A percentile compares a stretch with the other conserved stretches of the same genome.
Evolutionary conservation across 2,329 filamentous ascomycete species (phyloP).

Genomic region (Fusarium nanum): DNA sequence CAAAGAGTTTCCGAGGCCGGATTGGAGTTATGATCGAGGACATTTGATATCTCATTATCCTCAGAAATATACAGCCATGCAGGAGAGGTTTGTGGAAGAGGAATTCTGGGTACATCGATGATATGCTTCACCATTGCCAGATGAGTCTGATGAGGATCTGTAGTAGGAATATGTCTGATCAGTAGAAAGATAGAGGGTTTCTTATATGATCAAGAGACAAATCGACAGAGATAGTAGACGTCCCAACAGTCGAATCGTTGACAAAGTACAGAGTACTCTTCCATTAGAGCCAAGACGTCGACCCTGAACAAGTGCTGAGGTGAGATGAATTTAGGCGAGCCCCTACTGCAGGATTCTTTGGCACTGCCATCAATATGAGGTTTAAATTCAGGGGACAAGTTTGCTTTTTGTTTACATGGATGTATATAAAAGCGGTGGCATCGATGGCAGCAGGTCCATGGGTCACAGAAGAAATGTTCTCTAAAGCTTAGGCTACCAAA

Average conservation of each 20-base stretch:
- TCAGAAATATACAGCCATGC: not conserved
- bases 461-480: too few relatives aligned
- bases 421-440: not conserved
- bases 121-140: not conserved
- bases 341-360: not conserved
- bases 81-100: not conserved
- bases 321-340: constrained; percentile 2
- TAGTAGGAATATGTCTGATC: not conserved
- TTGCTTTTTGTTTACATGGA: not conserved
- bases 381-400: not conserved
- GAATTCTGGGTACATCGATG: not conserved
- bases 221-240: not conserved
- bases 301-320: constrained; percentile 22
- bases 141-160: not conserved
- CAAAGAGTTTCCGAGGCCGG: not conserved
- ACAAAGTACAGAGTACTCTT: not conserved
- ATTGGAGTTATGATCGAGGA: not conserved
- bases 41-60: not conserved
- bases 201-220: not conserved
- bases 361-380: not conserved
- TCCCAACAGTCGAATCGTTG: not conserved
- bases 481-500: too few relatives aligned
- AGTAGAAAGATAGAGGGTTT: not conserved
- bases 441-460: not conserved
- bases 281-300: not conserved